Percentiles rank a stretch among this genome's conserved stretches.
phyloP scores from a whole-genome alignment of 805 yeast genomes.

The Monosporozyma siamensis region DNA sequence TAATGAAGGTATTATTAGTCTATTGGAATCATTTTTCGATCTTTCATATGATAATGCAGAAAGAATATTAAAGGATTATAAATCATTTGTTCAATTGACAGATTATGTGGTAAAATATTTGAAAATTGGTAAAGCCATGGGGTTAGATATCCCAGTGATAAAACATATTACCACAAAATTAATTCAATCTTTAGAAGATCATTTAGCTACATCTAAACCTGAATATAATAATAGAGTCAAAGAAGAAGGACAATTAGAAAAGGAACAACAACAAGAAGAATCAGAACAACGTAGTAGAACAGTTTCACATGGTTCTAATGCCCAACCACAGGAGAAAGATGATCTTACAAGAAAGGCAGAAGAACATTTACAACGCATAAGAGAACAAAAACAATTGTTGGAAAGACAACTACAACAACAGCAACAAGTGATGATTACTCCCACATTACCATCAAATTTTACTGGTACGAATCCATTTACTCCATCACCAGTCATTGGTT shows the following conservation, averaged over 20 bases:
- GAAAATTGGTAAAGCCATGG: slow-evolving; percentile 86
- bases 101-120: slow-evolving; percentile 79
- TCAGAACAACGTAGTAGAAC: no score
- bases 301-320: no score
- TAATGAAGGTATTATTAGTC: slow-evolving; percentile 90
- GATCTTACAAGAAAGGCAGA: slow-evolving; percentile 19
- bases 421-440: slow-evolving; percentile 18
- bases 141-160: slow-evolving; percentile 87
- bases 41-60: slow-evolving; percentile 80
- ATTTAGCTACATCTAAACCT: slow-evolving; percentile 50
- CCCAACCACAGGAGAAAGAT: no score
- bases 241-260: not conserved
- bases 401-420: slow-evolving; percentile 28
- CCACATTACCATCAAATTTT: slow-evolving; percentile 22
- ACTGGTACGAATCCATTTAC: slow-evolving; percentile 29
- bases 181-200: slow-evolving; percentile 78
- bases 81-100: slow-evolving; percentile 75
- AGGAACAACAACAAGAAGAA: not conserved
- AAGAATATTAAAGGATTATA: slow-evolving; percentile 74
- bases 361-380: slow-evolving; percentile 26
- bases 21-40: slow-evolving; percentile 91
- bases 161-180: slow-evolving; percentile 95
- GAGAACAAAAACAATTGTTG: slow-evolving; percentile 24
- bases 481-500: slow-evolving; percentile 12
- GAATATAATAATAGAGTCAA: not conserved